phyloP scores from a whole-genome alignment of 1,284 basidiomycete genomes.

The Pterula multifida region DNA sequence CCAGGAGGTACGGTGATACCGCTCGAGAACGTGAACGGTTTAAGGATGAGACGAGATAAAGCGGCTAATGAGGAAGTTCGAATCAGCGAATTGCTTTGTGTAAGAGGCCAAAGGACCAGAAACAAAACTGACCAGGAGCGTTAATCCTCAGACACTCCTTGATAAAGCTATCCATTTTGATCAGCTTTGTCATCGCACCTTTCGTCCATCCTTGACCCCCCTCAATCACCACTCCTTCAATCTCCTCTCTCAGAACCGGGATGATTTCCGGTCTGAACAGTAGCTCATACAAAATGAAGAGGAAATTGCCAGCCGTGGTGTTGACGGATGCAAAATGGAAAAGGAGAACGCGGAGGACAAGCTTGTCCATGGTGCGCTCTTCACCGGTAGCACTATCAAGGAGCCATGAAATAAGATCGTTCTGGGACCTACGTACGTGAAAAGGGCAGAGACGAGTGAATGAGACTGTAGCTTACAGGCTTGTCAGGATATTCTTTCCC shows the following conservation, averaged over 20 bases:
- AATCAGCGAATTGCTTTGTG: background rate
- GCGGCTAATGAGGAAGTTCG: slow-evolving; percentile 9
- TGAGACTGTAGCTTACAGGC: background rate
- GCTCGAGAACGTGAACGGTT: slow-evolving; percentile 19
- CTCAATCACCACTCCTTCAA: slow-evolving; percentile 18
- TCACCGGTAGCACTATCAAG: slow-evolving; percentile 20
- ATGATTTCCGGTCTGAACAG: slow-evolving; percentile 25
- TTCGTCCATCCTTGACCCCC: slow-evolving; percentile 29
- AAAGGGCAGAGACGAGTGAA: background rate
- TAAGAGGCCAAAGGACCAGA: background rate
- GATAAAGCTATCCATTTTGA: slow-evolving; percentile 28
- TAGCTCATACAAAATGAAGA: slow-evolving; percentile 23
- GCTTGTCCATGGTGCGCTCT: slow-evolving; percentile 14
- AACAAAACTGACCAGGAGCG: slow-evolving; percentile 12
- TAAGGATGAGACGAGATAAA: slow-evolving; percentile 13
- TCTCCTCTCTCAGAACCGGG: slow-evolving; percentile 24
- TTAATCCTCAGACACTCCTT: slow-evolving; percentile 21
- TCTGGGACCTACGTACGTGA: slow-evolving; percentile 13
- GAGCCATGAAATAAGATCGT: slow-evolving; percentile 26
- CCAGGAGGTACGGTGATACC: slow-evolving; percentile 19
- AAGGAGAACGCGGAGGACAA: slow-evolving; percentile 19
- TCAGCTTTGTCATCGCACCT: slow-evolving; percentile 20
- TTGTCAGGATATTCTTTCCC: background rate
- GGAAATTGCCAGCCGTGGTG: slow-evolving; percentile 13
- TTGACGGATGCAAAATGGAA: slow-evolving; percentile 29